Base-by-base conservation (phyloP, 2,329 filamentous ascomycete species). In the Fusarium sp. region DNA sequence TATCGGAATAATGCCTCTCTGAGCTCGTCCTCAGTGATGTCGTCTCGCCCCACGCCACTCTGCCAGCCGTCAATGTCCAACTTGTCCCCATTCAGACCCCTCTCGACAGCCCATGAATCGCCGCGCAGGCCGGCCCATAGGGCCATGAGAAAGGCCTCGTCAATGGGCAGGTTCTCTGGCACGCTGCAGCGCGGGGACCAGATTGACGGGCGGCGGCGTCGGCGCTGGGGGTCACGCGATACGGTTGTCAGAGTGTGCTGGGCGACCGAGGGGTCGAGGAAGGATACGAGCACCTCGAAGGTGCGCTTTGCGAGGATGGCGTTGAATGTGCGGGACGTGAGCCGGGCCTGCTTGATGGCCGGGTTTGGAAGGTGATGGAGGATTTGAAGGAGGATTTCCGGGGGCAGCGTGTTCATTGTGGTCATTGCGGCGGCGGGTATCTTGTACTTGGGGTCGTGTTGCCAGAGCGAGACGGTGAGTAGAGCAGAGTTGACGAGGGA, bases 121-220 rank as follows among this genome's bases (percentile, higher is more conserved):
- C 78, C 76, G 12, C 62, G 65, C 23, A 81, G 55, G 23, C 76
- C 77, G 15, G 71, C 60, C 68, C 73, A 76, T 28, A 79, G 62
- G 7, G 78, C 79, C 31, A 75, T 73, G 12, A 81, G 68, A 58
- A 81, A 81, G 46, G 77, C 76, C 40, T 74, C 70, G 10, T 74
- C 67, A 12, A 81, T 56, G 36, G 73, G 78, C 8, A 81, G 62
- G 13, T 67, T 62, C 13, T 54, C 55, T 5, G 79, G 79, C 13
- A 80, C 77, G 40, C 68, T 66, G 70, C 79, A 80, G n/a, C 70
- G 62, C n/a, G 79, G 79, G 16, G 79, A 81, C 79, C 79, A 81
- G 57, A 81, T 75, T 11, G 75, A 74, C 1, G 61, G 64, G 7
- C 66, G 65, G n/a, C 65, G 67, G 9, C 67, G 68, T 9, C 78